A percentile compares a stretch with the other conserved stretches of the same genome.
phyloP scores from a whole-genome alignment of 176 grass and related monocot genomes.

The Oropetium thomaeum region DNA sequence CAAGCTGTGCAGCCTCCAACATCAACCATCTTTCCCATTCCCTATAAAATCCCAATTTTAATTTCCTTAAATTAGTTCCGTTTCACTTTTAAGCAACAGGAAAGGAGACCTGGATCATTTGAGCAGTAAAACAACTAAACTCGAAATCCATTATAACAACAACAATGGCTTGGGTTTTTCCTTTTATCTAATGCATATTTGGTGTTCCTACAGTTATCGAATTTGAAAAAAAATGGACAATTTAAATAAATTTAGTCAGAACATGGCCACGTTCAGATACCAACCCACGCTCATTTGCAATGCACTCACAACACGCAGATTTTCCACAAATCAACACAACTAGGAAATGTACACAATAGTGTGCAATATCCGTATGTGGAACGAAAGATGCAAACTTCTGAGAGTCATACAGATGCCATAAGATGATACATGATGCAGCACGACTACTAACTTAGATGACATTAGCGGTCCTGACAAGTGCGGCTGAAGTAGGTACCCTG shows the following conservation, averaged over 20 bases:
- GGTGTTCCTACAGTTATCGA: neutral
- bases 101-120: no score
- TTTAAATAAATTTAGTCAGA: neutral
- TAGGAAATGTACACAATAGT: neutral
- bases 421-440: constrained; percentile 1
- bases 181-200: neutral
- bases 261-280: neutral
- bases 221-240: neutral
- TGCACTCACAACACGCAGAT: neutral
- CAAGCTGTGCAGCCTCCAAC: constrained; percentile 54
- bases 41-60: constrained; percentile 94
- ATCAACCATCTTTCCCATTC: constrained; percentile 97
- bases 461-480: constrained; percentile 66
- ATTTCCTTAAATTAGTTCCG: constrained; percentile 35
- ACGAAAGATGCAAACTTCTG: neutral
- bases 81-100: no score
- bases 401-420: neutral
- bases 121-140: neutral
- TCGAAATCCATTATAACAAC: neutral
- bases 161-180: neutral
- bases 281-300: neutral
- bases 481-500: constrained; percentile 72
- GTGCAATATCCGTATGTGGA: neutral
- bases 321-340: neutral
- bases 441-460: constrained; percentile 17